Percentiles rank a stretch among this genome's conserved stretches.
Evolutionary conservation across 495 filamentous ascomycete genomes (phyloP).

Genomic region (Lophiostoma macrostomum): DNA sequence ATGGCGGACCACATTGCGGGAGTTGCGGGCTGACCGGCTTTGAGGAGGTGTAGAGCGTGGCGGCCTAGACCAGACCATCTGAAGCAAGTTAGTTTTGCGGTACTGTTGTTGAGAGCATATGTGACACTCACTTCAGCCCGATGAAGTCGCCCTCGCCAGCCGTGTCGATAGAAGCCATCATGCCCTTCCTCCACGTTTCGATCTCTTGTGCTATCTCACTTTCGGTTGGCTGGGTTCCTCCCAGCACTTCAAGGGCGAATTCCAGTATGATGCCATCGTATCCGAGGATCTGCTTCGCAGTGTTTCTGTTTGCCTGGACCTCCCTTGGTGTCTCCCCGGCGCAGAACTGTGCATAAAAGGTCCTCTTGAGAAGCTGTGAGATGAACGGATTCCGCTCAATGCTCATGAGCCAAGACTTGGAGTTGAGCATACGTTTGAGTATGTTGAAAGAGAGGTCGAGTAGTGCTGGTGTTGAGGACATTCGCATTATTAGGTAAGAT

Average conservation of each 20-base stretch:
- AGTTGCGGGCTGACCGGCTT: constrained; percentile 56
- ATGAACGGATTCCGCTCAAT: constrained; percentile 41
- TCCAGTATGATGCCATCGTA: constrained; percentile 74
- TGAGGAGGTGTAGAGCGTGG: constrained; percentile 65
- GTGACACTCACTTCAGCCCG: constrained; percentile 70
- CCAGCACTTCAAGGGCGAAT: constrained; percentile 72
- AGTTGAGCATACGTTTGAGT: constrained; percentile 68
- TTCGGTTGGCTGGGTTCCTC: constrained; percentile 45
- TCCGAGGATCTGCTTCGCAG: constrained; percentile 55
- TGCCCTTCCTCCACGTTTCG: constrained; percentile 68
- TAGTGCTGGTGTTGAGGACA: constrained; percentile 74
- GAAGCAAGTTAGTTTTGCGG: background rate
- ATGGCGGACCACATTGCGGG: constrained; percentile 66
- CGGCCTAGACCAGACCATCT: constrained; percentile 84
- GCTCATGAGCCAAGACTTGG: constrained; percentile 51
- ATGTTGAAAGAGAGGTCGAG: constrained; percentile 66
- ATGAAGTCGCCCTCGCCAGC: constrained; percentile 76
- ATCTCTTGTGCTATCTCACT: constrained; percentile 56
- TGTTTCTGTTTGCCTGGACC: constrained; percentile 55
- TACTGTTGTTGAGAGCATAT: too few relatives aligned
- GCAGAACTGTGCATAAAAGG: constrained; percentile 84
- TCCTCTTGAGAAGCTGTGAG: constrained; percentile 60
- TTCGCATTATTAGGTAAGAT: constrained; percentile 70
- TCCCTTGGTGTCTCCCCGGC: constrained; percentile 65
- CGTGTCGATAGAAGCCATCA: constrained; percentile 72